phyloP scores from a whole-genome alignment of 495 filamentous ascomycete species.

The Aspergillus hancockii region DNA sequence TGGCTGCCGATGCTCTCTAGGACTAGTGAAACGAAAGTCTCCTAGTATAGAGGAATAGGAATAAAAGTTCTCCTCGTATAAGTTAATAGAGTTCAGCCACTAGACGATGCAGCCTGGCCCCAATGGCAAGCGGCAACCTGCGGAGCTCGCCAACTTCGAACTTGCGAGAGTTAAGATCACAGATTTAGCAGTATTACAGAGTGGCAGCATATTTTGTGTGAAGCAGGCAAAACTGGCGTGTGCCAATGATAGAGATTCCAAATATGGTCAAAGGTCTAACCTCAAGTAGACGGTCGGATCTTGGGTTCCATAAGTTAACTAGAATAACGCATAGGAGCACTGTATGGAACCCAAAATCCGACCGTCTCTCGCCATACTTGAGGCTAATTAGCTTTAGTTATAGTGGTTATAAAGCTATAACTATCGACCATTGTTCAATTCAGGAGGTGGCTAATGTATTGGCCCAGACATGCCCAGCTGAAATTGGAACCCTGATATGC shows the following conservation, averaged over 20 bases:
- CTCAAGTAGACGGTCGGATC: not conserved
- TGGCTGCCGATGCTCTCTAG: not conserved
- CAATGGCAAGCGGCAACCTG: not conserved
- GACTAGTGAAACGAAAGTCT: no score
- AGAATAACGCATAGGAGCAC: not conserved
- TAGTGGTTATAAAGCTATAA: not conserved
- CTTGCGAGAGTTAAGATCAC: not conserved
- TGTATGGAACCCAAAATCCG: no score
- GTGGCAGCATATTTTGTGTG: not conserved
- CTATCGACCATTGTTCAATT: constrained; percentile 12
- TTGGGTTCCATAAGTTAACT: not conserved
- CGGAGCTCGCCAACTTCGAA: not conserved
- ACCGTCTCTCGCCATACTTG: no score
- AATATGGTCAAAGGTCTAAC: not conserved
- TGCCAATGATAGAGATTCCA: not conserved
- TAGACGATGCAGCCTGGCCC: not conserved
- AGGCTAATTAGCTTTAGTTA: not conserved
- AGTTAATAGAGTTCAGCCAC: not conserved
- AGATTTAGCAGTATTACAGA: not conserved
- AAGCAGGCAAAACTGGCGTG: not conserved
- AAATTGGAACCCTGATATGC: constrained; percentile 7
- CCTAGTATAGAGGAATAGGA: no score
- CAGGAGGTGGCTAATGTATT: constrained; percentile 27
- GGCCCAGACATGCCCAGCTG: constrained; percentile 9
- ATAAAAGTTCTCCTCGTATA: not conserved